Percentiles rank a stretch among this genome's conserved stretches.
Evolutionary conservation across 176 grass and related monocot genomes (phyloP).

Genomic region (Oryza australiensis): DNA sequence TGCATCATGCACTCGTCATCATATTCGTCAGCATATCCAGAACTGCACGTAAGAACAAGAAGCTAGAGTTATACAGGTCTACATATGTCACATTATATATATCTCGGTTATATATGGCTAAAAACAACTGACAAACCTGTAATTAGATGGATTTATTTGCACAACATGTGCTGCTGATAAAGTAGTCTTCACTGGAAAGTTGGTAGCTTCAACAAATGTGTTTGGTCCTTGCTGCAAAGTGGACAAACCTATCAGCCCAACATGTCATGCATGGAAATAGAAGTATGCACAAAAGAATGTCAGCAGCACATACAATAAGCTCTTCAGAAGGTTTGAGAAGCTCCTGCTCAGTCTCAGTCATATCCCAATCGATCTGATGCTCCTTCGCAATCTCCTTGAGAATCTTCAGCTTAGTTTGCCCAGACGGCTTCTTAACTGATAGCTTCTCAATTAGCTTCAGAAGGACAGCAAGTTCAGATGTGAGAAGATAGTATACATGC

Average conservation of each 20-base stretch:
- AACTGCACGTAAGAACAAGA: slow-evolving; percentile 32
- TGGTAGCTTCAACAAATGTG: slow-evolving; percentile 61
- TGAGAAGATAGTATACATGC: slow-evolving; percentile 22
- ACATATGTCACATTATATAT: neutral
- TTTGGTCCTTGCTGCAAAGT: slow-evolving; percentile 69
- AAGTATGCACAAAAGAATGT: slow-evolving; percentile 18
- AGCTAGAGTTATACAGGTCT: neutral
- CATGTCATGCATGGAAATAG: neutral
- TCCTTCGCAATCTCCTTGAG: slow-evolving; percentile 96
- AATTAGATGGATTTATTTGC: slow-evolving; percentile 36
- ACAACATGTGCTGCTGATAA: slow-evolving; percentile 15
- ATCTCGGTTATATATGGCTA: neutral
- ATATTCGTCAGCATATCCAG: slow-evolving; percentile 36
- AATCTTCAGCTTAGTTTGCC: slow-evolving; percentile 78
- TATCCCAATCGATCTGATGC: slow-evolving; percentile 82
- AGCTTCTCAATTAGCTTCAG: slow-evolving; percentile 94
- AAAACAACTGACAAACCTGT: slow-evolving; percentile 50
- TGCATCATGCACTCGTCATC: slow-evolving; percentile 37
- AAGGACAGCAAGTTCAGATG: slow-evolving; percentile 29
- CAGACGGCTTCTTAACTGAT: slow-evolving; percentile 85
- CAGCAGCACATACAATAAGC: slow-evolving; percentile 44
- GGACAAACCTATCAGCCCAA: slow-evolving; percentile 35
- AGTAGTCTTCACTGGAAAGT: slow-evolving; percentile 59
- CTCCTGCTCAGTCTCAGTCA: slow-evolving; percentile 71
- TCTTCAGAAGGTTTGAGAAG: slow-evolving; percentile 89